Base-by-base conservation (phyloP, 2,329 filamentous ascomycete genomes). In the Celoporthe dispersa region DNA sequence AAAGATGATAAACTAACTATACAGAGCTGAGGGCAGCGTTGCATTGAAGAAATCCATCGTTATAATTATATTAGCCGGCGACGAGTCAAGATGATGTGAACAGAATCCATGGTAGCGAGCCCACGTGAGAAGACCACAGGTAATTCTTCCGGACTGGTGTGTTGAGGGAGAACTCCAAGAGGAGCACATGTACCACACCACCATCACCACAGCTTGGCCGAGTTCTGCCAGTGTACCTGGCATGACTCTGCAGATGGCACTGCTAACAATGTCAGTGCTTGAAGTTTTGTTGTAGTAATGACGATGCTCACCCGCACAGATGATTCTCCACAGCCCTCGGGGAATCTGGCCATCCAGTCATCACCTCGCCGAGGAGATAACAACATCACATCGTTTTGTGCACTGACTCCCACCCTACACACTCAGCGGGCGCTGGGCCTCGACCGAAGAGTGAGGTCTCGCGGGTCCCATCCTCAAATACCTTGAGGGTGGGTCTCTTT, bases 401-500 rank as follows among this genome's bases (percentile, higher is more conserved):
- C 1, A 31, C 12, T 7, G 51, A 16, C 9, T 48, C n/a, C 22
- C n/a, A n/a, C 44, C 25, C 7, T 9, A n/a, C n/a, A n/a, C n/a
- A n/a, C n/a, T 66, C 35, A 60, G 31, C 53, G 64, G 51, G 53
- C 55, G 37, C 33, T 67, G n/a, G 64, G 11, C 31, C 19, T 31
- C 35, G 8, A 6, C 41, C 35, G 53, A 16, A 67, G 37, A 8
- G 64, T 67, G 16, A 69, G 53, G 19, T 64, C 61, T 70, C 65
- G 25, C 68, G 68, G 7, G 65, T 57, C n/a, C 68, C 68, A n/a
- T 70, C 68, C 53, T 70, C 68, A 35, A 61, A 68, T 1, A 70
- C 22, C 41, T 70, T 70, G 9, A 70, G 39, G 6, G 68, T 70
- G 4, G 68, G 51, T 37, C 53, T 70, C n/a, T 39, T 53, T 31